These are phyloP conservation scores for Leptoxyphium fumago DNA, from an alignment of 2,329 filamentous ascomycete genomes.

Conservation along the genomic window DNA sequence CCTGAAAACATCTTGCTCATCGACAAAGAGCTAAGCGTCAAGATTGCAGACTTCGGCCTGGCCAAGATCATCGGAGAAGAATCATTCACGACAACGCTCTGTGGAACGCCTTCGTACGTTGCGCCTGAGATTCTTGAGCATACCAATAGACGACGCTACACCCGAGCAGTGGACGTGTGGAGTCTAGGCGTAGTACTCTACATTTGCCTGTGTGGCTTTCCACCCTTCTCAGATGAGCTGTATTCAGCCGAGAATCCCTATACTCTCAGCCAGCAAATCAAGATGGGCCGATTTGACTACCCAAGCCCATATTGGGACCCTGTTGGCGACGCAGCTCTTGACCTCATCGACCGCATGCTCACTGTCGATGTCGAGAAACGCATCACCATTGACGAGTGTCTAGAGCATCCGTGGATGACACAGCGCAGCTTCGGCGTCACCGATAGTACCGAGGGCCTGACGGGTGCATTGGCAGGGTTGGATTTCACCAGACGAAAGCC, in stretches of 20 bases:
- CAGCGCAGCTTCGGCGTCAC: slow-evolving; percentile 25
- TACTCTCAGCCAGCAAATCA: slow-evolving; percentile 77
- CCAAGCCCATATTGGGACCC: slow-evolving; percentile 93
- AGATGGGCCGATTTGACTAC: slow-evolving; percentile 77
- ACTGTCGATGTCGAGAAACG: slow-evolving; percentile 72
- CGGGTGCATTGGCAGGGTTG: slow-evolving; percentile 67
- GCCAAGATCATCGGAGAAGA: slow-evolving; percentile 98
- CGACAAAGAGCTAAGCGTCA: slow-evolving; percentile 72
- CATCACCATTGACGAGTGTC: slow-evolving; percentile 78
- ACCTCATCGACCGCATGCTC: slow-evolving; percentile 90
- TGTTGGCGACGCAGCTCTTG: slow-evolving; percentile 72
- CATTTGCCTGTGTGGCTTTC: slow-evolving; percentile 92
- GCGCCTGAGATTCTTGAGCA: slow-evolving; percentile 89
- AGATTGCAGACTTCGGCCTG: slow-evolving; percentile 89
- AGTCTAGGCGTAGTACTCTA: slow-evolving; percentile 95
- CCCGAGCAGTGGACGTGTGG: slow-evolving; percentile 91
- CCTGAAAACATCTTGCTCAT: slow-evolving; percentile 88
- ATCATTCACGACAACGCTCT: slow-evolving; percentile 89
- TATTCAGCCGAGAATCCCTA: slow-evolving; percentile 65
- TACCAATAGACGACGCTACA: slow-evolving; percentile 70
- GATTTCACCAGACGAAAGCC: slow-evolving; percentile 75
- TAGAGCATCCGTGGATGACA: slow-evolving; percentile 81
- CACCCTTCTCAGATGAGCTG: slow-evolving; percentile 91
- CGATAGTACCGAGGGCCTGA: slow-evolving; percentile 85
- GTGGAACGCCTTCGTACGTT: slow-evolving; percentile 82